These are phyloP conservation scores for Sordariomycetes sp. DNA, from an alignment of 2,329 filamentous ascomycete genomes.

Conservation along the genomic window DNA sequence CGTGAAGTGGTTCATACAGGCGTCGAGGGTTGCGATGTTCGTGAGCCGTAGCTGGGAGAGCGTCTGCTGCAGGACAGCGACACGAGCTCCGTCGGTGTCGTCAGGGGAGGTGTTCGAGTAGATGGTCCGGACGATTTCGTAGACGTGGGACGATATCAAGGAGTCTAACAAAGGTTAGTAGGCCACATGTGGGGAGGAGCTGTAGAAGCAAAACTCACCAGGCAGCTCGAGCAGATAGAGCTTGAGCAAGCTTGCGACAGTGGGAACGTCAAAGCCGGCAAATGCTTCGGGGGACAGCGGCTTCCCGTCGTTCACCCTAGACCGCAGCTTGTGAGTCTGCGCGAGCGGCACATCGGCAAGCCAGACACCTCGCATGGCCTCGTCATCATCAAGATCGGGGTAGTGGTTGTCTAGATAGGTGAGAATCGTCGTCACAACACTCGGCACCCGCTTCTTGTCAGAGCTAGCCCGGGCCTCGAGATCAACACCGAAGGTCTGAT, in stretches of 20 bases:
- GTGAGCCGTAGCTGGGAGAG: conserved; percentile 88
- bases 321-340: conserved; percentile 75
- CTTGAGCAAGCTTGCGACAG: conserved; percentile 85
- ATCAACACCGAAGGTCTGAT: conserved; percentile 96
- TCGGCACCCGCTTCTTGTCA: conserved; percentile 89
- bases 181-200: not conserved
- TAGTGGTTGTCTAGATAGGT: conserved; percentile 96
- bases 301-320: conserved; percentile 79
- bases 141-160: conserved; percentile 95
- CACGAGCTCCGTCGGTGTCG: conserved; percentile 63
- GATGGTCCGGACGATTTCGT: conserved; percentile 97
- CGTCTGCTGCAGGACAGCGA: conserved; percentile 90
- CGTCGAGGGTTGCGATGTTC: conserved; percentile 97
- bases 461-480: conserved; percentile 89
- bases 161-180: conserved; percentile 52
- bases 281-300: conserved; percentile 64
- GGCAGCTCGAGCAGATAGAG: conserved; percentile 91
- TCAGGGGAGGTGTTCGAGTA: conserved; percentile 77
- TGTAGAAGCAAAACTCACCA: conserved; percentile 41
- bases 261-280: conserved; percentile 84
- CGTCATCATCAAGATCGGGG: conserved; percentile 92
- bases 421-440: conserved; percentile 84
- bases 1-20: conserved; percentile 96
- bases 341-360: conserved; percentile 80
- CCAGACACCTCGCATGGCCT: conserved; percentile 87